phyloP scores from a whole-genome alignment of 352 stramenopile species.

The Phytopythium boreale region DNA sequence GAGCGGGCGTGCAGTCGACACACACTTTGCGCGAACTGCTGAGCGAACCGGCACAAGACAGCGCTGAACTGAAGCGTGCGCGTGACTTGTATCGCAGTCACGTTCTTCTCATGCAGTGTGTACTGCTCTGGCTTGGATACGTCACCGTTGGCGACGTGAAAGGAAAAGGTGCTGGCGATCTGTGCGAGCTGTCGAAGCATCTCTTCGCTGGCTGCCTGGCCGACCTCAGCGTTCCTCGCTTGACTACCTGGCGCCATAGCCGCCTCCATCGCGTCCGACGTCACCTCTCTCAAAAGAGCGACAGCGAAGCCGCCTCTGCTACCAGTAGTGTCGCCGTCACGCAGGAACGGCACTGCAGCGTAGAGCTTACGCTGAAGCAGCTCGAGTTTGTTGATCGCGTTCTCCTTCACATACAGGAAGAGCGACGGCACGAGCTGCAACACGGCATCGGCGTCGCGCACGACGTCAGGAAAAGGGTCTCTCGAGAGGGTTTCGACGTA shows the following conservation, averaged over 20 bases:
- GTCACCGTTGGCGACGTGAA: conserved; percentile 17
- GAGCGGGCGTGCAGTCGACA: conserved; percentile 24
- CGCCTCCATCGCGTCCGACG: conserved; percentile 26
- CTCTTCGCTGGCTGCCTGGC: conserved; percentile 27
- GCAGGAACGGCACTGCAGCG: conserved; percentile 36
- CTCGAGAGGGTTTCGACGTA: conserved; percentile 26
- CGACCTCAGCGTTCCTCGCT: conserved; percentile 11
- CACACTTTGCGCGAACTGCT: conserved; percentile 20
- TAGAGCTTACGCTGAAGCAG: conserved; percentile 33
- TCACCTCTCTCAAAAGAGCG: conserved; percentile 14
- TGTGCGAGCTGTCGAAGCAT: conserved; percentile 30
- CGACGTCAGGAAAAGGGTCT: conserved; percentile 20
- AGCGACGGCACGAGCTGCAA: conserved; percentile 36
- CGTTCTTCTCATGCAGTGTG: conserved; percentile 22
- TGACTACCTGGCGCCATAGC: conserved; percentile 18
- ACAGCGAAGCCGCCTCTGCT: conserved; percentile 15
- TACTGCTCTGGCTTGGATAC: conserved; percentile 12
- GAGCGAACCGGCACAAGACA: conserved; percentile 33
- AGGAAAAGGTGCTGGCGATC: conserved; percentile 30
- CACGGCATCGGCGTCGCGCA: conserved; percentile 21
- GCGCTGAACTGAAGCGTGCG: conserved; percentile 25
- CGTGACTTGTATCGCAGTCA: conserved; percentile 21
- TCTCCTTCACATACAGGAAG: conserved; percentile 43
- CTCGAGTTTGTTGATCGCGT: conserved; percentile 30
- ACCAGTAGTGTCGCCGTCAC: conserved; percentile 7